Conservation (phyloP, 2,329 filamentous ascomycete genomes). For the Sclerotinia trifoliorum region DNA sequence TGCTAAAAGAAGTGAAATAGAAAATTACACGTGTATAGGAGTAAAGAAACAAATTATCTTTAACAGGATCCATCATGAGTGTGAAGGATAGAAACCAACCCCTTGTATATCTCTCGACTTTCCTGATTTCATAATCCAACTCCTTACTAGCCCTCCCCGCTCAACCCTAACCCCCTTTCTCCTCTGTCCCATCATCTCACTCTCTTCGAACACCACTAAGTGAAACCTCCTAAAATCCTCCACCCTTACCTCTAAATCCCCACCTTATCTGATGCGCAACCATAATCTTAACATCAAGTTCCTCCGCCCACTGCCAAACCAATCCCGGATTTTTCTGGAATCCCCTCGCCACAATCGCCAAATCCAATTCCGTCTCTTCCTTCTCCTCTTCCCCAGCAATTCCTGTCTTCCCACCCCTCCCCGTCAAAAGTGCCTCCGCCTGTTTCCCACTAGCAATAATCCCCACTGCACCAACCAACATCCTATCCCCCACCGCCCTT, state of each 20-base stretch:
- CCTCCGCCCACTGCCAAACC: constrained; percentile 56
- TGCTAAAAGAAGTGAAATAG: too few species aligned
- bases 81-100: too few species aligned
- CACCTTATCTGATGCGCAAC: constrained; percentile 55
- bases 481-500: constrained; percentile 64
- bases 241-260: constrained; percentile 49
- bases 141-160: too few species aligned
- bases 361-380: constrained; percentile 48
- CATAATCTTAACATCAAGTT: constrained; percentile 48
- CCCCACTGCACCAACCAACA: constrained; percentile 50
- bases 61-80: too few species aligned
- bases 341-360: constrained; percentile 50
- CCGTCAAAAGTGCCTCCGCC: constrained; percentile 50
- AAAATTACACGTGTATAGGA: too few species aligned
- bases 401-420: constrained; percentile 38
- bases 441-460: constrained; percentile 47
- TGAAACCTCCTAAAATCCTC: background rate
- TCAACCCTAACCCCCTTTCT: too few species aligned
- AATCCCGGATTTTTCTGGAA: constrained; percentile 60
- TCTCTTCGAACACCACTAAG: background rate
- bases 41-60: too few species aligned
- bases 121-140: too few species aligned
- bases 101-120: too few species aligned
- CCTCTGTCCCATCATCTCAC: background rate
- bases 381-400: constrained; percentile 41